phyloP scores from a whole-genome alignment of 2,329 filamentous ascomycete species.

The Arthrinium puccinioides region DNA sequence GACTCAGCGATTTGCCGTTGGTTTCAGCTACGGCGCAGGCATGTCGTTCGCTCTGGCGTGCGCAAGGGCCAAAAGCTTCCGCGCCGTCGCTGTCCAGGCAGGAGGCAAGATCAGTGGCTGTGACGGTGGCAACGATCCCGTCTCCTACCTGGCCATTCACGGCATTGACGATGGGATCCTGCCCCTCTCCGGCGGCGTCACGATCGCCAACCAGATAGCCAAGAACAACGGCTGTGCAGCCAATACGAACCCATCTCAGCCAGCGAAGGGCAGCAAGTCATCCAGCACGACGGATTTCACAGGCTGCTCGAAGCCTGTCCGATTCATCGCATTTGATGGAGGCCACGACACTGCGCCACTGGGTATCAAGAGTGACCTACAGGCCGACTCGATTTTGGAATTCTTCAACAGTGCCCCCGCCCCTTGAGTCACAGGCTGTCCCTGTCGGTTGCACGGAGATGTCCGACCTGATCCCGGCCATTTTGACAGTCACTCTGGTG shows the following conservation, averaged over 20 bases:
- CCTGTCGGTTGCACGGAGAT: too few relatives aligned
- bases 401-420: too few relatives aligned
- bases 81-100: not conserved
- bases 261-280: not conserved
- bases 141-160: not conserved
- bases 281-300: not conserved
- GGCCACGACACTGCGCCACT: too few relatives aligned
- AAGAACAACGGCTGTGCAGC: not conserved
- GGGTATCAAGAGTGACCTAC: too few relatives aligned
- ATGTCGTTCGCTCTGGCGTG: slow-evolving; percentile 2
- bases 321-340: not conserved
- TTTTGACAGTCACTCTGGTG: too few relatives aligned
- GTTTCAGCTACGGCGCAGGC: not conserved
- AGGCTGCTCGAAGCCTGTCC: not conserved
- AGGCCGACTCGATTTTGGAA: too few relatives aligned
- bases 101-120: not conserved
- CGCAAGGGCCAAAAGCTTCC: not conserved
- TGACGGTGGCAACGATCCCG: not conserved
- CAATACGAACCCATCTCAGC: not conserved
- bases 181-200: not conserved
- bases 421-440: too few relatives aligned
- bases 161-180: not conserved
- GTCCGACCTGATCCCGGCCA: too few relatives aligned
- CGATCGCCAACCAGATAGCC: slow-evolving; percentile 1
- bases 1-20: not conserved